Conservation (phyloP, 305 asterid species). For the Plantago coronopus region DNA sequence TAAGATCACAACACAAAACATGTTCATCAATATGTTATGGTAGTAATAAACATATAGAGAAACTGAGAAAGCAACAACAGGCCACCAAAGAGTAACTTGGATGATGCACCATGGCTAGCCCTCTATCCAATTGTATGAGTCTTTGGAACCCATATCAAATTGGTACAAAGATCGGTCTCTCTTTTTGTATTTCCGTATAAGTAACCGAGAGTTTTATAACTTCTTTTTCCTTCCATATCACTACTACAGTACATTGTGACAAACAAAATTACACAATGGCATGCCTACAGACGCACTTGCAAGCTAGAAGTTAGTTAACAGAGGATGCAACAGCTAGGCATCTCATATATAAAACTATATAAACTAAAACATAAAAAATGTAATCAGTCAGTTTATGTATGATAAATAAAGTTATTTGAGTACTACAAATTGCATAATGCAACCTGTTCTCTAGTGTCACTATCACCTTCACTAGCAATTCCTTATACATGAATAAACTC, state of each 20-base stretch:
- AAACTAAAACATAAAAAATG: neutral
- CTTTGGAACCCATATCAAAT: neutral
- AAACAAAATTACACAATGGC: neutral
- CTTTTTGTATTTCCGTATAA: neutral
- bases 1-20: too few relatives aligned
- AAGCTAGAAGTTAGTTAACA: neutral
- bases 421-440: too few relatives aligned
- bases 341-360: neutral
- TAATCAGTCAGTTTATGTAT: neutral
- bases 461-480: constrained; percentile 3
- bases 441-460: neutral
- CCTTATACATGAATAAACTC: constrained; percentile 1
- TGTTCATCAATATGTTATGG: neutral
- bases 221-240: neutral
- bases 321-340: neutral
- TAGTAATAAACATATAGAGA: too few relatives aligned
- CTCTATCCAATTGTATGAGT: neutral
- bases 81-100: neutral
- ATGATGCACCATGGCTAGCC: neutral
- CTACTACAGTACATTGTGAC: neutral
- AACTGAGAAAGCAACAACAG: neutral
- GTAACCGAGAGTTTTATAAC: neutral
- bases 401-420: neutral
- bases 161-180: neutral
- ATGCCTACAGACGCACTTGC: neutral